Base-by-base conservation (phyloP, 2,329 filamentous ascomycete species). In the Hysterium pulicare region DNA sequence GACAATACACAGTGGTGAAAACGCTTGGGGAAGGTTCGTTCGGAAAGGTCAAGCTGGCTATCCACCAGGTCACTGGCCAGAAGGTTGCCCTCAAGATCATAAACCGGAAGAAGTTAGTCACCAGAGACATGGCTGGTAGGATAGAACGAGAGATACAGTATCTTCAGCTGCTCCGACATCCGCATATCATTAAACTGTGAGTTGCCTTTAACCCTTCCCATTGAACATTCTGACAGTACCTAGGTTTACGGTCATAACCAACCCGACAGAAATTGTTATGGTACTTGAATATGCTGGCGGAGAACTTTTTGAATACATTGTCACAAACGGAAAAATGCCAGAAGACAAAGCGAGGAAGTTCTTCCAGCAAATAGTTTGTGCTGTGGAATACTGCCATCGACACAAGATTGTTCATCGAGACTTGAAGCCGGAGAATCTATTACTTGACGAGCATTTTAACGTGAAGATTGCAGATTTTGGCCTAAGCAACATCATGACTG, bases 391-490 rank as follows among this genome's bases (percentile, higher is more conserved):
- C 72, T 98, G 93, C 63, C 93, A 98, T 71, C 82, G 93, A 48
- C 93, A 98, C 75, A 97, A 97, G 73, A 97, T 98, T 60, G 93
- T 97, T 31, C 93, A 98, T 69, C 86, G 93, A 66, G 93, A 98
- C 67, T 73, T 98, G 49, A 98, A 98, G 69, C 93, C 93, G 8
- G 93, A 98, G 74, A 98, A 98, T 64, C 73, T 98, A 37, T 79
- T 98, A 33, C 82, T 98, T 39, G 93, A 98, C 70, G 88, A 94
- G 52, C 85, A 94, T 46, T 84, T 95, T 62, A 96, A 98, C 59
- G 91, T 98, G 70, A 98, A 98, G 74, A 98, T 98, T 71, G 93
- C 93, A 58, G 93, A 98, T 70, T 98, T 98, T 56, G 93, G 93
- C 44, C 76, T 98, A 44, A 97, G 91, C 74, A 98, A 98, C 66